phyloP scores from a whole-genome alignment of 768 basidiomycete genomes.

The Pulveroboletus ravenelii region DNA sequence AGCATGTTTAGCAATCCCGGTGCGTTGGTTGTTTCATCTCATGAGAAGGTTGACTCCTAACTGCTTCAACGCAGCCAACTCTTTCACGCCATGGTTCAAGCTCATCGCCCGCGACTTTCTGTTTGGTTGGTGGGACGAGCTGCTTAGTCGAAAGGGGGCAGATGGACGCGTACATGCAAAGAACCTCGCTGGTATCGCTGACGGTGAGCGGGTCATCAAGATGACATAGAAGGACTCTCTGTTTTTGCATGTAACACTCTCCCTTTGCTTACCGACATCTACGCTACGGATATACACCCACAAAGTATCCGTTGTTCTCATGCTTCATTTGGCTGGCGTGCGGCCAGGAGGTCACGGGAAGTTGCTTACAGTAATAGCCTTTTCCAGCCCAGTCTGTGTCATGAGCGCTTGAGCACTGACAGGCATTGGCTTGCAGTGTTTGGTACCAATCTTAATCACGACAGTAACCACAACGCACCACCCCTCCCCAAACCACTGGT shows the following conservation, averaged over 20 bases:
- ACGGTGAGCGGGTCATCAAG: conserved; percentile 69
- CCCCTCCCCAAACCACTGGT: too few relatives aligned
- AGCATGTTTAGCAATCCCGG: conserved; percentile 82
- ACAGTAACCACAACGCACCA: too few relatives aligned
- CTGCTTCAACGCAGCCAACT: conserved; percentile 50
- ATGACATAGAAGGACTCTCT: conserved; percentile 38
- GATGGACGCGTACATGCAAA: conserved; percentile 54
- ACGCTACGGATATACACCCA: too few relatives aligned
- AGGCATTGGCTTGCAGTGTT: too few relatives aligned
- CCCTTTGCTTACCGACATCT: background rate
- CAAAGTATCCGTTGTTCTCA: background rate
- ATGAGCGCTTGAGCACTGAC: too few relatives aligned
- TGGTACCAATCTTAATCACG: too few relatives aligned
- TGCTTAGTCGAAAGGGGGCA: conserved; percentile 54
- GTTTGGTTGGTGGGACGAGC: conserved; percentile 98
- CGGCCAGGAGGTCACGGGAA: background rate
- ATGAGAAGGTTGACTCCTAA: background rate
- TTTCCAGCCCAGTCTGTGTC: too few relatives aligned
- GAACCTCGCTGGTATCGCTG: conserved; percentile 52
- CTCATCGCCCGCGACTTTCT: conserved; percentile 95
- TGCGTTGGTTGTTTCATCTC: conserved; percentile 32
- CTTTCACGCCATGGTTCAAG: conserved; percentile 99
- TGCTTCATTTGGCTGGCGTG: background rate
- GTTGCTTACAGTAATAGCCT: too few relatives aligned
- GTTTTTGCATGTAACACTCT: background rate